phyloP scores from a whole-genome alignment of 306 rosid genomes.

The Dryas alaskensis region DNA sequence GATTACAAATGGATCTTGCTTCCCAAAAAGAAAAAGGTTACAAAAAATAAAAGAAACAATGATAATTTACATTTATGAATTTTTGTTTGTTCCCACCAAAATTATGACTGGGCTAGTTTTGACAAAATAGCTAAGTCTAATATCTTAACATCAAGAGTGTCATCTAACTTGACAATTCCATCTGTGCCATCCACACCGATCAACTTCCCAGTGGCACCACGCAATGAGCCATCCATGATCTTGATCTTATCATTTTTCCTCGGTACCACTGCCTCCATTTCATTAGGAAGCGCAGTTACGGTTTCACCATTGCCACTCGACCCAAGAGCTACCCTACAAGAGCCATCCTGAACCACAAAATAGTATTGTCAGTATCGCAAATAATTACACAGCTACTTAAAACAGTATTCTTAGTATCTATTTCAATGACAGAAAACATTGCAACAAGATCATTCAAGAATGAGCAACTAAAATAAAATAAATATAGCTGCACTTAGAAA shows the following conservation, averaged over 20 bases:
- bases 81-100: conserved; percentile 1
- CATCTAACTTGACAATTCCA: conserved; percentile 94
- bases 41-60: background rate
- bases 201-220: conserved; percentile 93
- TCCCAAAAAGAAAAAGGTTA: conserved; percentile 1
- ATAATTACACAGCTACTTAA: background rate
- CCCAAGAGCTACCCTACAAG: conserved; percentile 70
- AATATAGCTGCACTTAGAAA: background rate
- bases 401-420: background rate
- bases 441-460: background rate
- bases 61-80: conserved; percentile 17
- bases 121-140: conserved; percentile 81
- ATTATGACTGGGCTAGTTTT: conserved; percentile 63
- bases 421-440: too few relatives aligned
- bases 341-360: conserved; percentile 67
- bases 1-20: background rate
- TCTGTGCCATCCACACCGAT: conserved; percentile 97
- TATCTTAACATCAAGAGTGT: conserved; percentile 88
- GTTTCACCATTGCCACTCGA: conserved; percentile 75
- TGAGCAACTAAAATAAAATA: background rate
- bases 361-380: background rate
- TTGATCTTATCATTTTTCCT: conserved; percentile 80
- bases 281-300: conserved; percentile 53
- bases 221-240: conserved; percentile 79
- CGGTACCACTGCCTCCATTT: conserved; percentile 80